These are phyloP conservation scores for Thermochaetoides thermophila DNA, from an alignment of 495 filamentous ascomycete genomes.

Conservation along the genomic window DNA sequence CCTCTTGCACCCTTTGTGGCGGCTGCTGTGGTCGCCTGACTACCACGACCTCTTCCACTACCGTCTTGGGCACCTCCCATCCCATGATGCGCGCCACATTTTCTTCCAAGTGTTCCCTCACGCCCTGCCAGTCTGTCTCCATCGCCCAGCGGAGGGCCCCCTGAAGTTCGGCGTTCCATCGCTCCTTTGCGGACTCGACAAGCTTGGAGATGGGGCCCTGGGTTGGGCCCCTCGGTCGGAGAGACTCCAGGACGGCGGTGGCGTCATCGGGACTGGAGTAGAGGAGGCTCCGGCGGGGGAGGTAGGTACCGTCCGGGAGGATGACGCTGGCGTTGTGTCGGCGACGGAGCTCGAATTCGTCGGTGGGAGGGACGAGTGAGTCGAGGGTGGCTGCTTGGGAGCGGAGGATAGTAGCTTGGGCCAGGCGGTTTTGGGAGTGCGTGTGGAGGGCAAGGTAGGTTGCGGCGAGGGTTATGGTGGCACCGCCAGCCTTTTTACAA, in stretches of 20 bases:
- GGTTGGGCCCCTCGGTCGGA: conserved; percentile 10
- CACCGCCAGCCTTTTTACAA: conserved; percentile 55
- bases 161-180: conserved; percentile 67
- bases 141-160: conserved; percentile 50
- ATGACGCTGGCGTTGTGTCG: conserved; percentile 10
- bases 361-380: conserved; percentile 33
- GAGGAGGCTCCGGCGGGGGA: conserved; percentile 6
- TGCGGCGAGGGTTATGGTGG: conserved; percentile 67
- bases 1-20: conserved; percentile 12
- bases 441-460: conserved; percentile 67
- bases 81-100: conserved; percentile 16
- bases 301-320: conserved; percentile 10
- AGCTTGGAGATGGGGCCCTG: conserved; percentile 30
- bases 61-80: conserved; percentile 1
- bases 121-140: conserved; percentile 45
- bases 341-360: conserved; percentile 21
- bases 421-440: conserved; percentile 54
- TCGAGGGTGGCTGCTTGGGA: conserved; percentile 51
- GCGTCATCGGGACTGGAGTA: not conserved
- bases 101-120: conserved; percentile 39
- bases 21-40: not conserved
- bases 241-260: conserved; percentile 15
- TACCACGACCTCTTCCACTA: conserved; percentile 1
- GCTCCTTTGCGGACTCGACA: conserved; percentile 55
- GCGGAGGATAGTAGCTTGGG: conserved; percentile 56